Conservation (phyloP, 2,329 filamentous ascomycete species). For the Akanthomyces muscarius region DNA sequence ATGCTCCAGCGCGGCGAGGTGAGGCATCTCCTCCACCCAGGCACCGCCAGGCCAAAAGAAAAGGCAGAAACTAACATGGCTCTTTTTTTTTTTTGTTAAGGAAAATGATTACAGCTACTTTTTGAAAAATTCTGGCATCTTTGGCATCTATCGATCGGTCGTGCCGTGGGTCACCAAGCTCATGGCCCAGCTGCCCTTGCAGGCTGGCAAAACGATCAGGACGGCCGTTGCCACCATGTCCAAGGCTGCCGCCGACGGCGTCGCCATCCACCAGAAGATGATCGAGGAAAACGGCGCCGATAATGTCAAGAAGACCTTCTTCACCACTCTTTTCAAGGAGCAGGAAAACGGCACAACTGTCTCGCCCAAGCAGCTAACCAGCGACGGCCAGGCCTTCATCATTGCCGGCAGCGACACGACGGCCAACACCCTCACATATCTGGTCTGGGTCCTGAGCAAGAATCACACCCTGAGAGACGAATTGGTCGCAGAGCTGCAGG, state of each 20-base stretch:
- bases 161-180: neutral
- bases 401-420: constrained; percentile 51
- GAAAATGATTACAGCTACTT: constrained; percentile 13
- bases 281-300: neutral
- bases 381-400: constrained; percentile 42
- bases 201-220: neutral
- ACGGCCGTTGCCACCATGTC: neutral
- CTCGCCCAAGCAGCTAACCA: constrained; percentile 30
- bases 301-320: constrained; percentile 28
- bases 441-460: constrained; percentile 37
- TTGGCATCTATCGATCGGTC: constrained; percentile 6
- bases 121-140: neutral
- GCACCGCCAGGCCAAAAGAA: too few relatives aligned
- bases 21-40: neutral
- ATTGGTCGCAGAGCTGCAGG: constrained; percentile 34
- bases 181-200: neutral
- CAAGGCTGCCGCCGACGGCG: constrained; percentile 1
- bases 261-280: constrained; percentile 9
- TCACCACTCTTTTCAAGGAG: constrained; percentile 35
- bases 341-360: constrained; percentile 26
- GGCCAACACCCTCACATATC: constrained; percentile 45
- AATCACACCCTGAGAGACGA: constrained; percentile 26
- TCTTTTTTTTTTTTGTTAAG: neutral
- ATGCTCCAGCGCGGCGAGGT: constrained; percentile 14
- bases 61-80: neutral